phyloP scores from a whole-genome alignment of 306 rosid species.

The Glycine soja region DNA sequence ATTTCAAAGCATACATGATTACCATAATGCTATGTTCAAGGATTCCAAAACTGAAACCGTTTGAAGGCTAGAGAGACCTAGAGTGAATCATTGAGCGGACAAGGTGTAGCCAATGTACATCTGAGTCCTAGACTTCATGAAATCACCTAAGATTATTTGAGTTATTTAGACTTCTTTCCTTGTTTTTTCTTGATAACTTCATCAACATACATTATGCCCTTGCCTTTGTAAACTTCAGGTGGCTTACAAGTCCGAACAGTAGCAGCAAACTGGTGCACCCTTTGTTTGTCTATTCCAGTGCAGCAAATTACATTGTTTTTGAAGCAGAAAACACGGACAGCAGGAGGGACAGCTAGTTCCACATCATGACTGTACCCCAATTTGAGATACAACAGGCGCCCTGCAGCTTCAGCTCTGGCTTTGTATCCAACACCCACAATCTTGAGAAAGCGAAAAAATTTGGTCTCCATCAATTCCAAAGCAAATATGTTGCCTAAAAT shows the following conservation, averaged over 20 bases:
- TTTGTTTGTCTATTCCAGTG: constrained; percentile 83
- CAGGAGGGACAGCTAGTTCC: constrained; percentile 77
- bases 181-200: constrained; percentile 82
- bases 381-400: constrained; percentile 72
- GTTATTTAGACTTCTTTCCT: constrained; percentile 93
- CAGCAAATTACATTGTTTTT: constrained; percentile 91
- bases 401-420: constrained; percentile 86
- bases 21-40: constrained; percentile 28
- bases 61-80: neutral
- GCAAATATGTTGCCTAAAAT: constrained; percentile 33
- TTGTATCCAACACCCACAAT: constrained; percentile 93
- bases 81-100: constrained; percentile 5
- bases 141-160: constrained; percentile 27
- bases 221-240: constrained; percentile 94
- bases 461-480: constrained; percentile 67
- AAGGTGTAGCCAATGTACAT: constrained; percentile 29
- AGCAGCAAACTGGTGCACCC: constrained; percentile 90
- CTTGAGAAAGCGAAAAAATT: constrained; percentile 80
- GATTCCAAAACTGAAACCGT: constrained; percentile 6
- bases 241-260: constrained; percentile 85
- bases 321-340: constrained; percentile 88
- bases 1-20: constrained; percentile 31
- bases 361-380: constrained; percentile 94
- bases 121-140: neutral
- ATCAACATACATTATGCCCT: constrained; percentile 85